phyloP scores from a whole-genome alignment of 345 rosid genomes.

The Melaleuca quinquenervia region DNA sequence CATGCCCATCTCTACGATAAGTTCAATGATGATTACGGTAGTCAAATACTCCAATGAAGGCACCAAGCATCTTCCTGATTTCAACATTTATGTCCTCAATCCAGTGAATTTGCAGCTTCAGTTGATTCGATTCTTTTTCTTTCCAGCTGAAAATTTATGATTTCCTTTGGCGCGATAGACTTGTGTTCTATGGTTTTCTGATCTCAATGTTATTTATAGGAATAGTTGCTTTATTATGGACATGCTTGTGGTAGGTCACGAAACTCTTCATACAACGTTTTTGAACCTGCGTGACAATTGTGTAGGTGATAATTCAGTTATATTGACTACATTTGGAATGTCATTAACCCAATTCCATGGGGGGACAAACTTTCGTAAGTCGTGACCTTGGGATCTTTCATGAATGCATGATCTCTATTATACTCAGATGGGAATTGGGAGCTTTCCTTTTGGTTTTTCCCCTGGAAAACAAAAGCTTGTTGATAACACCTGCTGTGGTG shows the following conservation, averaged over 20 bases:
- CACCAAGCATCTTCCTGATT: neutral
- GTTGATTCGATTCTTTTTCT: neutral
- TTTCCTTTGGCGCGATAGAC: neutral
- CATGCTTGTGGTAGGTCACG: neutral
- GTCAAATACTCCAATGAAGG: slow-evolving; percentile 64
- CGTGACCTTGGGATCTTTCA: neutral
- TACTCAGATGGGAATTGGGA: neutral
- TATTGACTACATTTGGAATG: neutral
- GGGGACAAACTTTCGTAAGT: neutral
- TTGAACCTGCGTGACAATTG: neutral
- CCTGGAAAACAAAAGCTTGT: neutral
- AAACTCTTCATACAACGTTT: neutral
- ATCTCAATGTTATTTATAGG: neutral
- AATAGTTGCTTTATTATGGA: neutral
- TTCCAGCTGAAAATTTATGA: neutral
- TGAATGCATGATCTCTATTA: neutral
- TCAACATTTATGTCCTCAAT: neutral
- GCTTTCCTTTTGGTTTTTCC: neutral
- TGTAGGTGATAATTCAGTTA: neutral
- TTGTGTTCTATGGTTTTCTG: neutral
- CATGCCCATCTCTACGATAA: slow-evolving; percentile 75
- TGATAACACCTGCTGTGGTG: too few species aligned
- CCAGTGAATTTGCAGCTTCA: neutral
- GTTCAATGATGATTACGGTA: slow-evolving; percentile 86
- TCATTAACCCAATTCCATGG: neutral